phyloP scores from a whole-genome alignment of 257 asterid genomes.

The Rhazya stricta region DNA sequence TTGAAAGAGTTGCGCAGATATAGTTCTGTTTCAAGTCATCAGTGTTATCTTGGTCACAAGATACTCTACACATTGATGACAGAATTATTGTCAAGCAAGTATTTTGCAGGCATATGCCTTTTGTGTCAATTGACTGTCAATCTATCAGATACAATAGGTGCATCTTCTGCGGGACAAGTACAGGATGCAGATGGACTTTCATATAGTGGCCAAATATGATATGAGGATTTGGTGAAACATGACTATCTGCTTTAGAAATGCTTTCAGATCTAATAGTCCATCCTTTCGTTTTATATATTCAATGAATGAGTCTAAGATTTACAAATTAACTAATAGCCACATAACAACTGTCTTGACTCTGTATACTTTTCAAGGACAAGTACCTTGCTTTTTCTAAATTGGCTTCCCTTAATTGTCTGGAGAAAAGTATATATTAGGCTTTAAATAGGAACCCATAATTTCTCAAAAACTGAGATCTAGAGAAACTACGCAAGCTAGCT shows the following conservation, averaged over 20 bases:
- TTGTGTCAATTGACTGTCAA: neutral
- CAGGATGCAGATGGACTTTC: neutral
- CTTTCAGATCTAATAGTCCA: neutral
- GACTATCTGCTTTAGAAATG: neutral
- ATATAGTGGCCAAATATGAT: neutral
- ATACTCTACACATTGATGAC: neutral
- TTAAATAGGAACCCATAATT: neutral
- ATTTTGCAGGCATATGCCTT: neutral
- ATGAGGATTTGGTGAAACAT: neutral
- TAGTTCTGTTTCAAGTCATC: neutral
- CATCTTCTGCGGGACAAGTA: neutral
- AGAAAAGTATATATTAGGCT: neutral
- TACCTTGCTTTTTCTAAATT: neutral
- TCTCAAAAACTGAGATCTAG: neutral
- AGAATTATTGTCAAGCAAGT: neutral
- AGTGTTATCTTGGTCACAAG: neutral
- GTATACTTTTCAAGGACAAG: neutral
- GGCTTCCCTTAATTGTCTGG: neutral
- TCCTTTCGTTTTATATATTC: neutral
- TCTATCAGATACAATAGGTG: neutral
- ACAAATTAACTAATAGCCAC: neutral
- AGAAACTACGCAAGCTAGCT: neutral
- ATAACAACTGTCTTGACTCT: neutral
- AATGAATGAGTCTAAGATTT: neutral
- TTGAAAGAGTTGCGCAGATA: neutral